A percentile compares a stretch with the other conserved stretches of the same genome.
Evolutionary conservation across 495 filamentous ascomycete genomes (phyloP).

Genomic region (Wilcoxina mikolae): DNA sequence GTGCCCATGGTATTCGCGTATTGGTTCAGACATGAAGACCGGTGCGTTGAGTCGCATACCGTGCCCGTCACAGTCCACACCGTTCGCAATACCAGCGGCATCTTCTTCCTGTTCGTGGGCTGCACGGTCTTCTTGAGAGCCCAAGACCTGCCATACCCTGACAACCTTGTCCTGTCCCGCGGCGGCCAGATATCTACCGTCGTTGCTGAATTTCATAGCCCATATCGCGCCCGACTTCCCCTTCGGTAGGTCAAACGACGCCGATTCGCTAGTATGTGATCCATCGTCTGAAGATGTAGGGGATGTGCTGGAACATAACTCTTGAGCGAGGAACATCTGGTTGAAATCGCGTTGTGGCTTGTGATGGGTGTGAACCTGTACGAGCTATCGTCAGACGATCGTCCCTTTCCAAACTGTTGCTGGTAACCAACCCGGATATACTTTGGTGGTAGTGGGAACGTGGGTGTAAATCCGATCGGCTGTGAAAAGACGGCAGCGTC

Average conservation of each 20-base stretch:
- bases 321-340: slow-evolving; percentile 79
- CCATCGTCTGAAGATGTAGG: slow-evolving; percentile 7
- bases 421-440: slow-evolving; percentile 48
- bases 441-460: slow-evolving; percentile 72
- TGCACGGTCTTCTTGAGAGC: slow-evolving; percentile 62
- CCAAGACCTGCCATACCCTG: slow-evolving; percentile 79
- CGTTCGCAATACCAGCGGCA: slow-evolving; percentile 29
- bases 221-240: slow-evolving; percentile 53
- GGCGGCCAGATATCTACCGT: slow-evolving; percentile 80
- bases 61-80: slow-evolving; percentile 48
- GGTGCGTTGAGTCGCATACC: slow-evolving; percentile 65
- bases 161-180: slow-evolving; percentile 78
- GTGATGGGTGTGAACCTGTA: slow-evolving; percentile 53
- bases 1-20: slow-evolving; percentile 71
- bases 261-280: slow-evolving; percentile 19
- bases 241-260: slow-evolving; percentile 11
- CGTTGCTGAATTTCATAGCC: slow-evolving; percentile 84
- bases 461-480: slow-evolving; percentile 76
- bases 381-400: background rate
- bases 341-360: slow-evolving; percentile 77
- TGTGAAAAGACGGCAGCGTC: slow-evolving; percentile 68
- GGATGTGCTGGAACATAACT: slow-evolving; percentile 37
- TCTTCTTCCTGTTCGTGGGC: slow-evolving; percentile 58
- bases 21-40: slow-evolving; percentile 68
- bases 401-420: background rate